Base-by-base conservation (phyloP, 768 basidiomycete genomes). In the Glaciozyma martinii region DNA sequence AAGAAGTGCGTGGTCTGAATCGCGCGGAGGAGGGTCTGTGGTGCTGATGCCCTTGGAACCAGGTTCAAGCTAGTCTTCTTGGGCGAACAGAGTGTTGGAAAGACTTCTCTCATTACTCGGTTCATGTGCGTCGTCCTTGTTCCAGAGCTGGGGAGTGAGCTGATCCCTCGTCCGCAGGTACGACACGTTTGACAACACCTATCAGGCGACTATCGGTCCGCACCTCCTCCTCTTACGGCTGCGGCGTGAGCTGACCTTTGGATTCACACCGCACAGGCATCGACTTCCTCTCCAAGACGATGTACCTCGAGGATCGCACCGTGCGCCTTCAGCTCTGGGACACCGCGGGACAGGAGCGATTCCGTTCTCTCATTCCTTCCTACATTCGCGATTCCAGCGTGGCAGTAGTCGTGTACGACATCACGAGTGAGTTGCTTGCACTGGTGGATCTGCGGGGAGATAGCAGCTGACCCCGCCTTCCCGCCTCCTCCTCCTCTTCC, bases 171-270 rank as follows among this genome's bases (percentile, higher is more conserved):
- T 90, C 79, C 89, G 89, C 76, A 93, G 98, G 95, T 99, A 99
- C 77, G 95, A 99, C 79, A 98, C 95, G 1, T 99, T 99, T 77
- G 95, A 99, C 81, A 98, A 98, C 78, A 98, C 94, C 52, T 99
- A 99, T 77, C 72, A 73, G 76, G 91, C 91, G 25, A 94, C 91
- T 15, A 94, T 94, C 75, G 91, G 68, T 70, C 2, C 50, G 68
- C 21, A 3, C n/a, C 21, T 32, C 5, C n/a, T 44, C 19, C 25
- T 27, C 21, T 46, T 27, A 5, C 21, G 8, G 3, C 1, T 23
- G 21, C 19, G 42, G 12, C 13, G 64, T 71, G 5, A 40, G 37
- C 37, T 40, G 37, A 40, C 37, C 37, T 9, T 33, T 7, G 23
- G 5, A 18, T 10, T 18, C 53, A 3, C 10, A n/a, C 30, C 3